Base-by-base conservation (phyloP, 495 filamentous ascomycete genomes). In the Penicillium waksmanii region DNA sequence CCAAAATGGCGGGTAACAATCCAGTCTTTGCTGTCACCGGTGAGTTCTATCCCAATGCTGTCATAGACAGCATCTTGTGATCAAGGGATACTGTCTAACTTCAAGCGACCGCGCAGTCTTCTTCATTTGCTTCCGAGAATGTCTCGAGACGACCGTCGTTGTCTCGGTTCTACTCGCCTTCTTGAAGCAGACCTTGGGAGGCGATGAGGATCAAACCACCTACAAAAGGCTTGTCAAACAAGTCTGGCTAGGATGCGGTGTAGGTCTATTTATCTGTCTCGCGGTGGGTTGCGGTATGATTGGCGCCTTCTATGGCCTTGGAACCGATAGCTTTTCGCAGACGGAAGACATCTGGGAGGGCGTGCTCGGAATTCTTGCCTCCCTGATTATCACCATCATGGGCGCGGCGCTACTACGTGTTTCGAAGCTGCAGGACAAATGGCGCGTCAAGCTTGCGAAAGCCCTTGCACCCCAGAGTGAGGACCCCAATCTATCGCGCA, bases 91-190 rank as follows among this genome's bases (percentile, higher is more conserved):
- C 9, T 35, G 18, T 15, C 55, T 58, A 53, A 53, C 34, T 25
- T 17, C 31, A 44, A 17, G 36, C 55, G 34, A 46, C 36, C 19
- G 42, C 48, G n/a, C 25, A 80, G 80, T 95, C 49, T 96, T 95
- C 75, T 93, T 96, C 75, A 88, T 96, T 69, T 84, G 86, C 65
- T 93, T 95, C 66, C 88, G 92, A 67, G 92, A 96, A 79, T 87
- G 86, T 35, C 75, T 96, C 21, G 92, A 96, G 71, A 89, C 87
- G 0, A 85, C 80, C 57, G 88, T 95, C 66, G 88, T 96, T 58
- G 87, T 95, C 38, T 94, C 92, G 2, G 86, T 95, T 18, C 79
- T 96, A 3, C 78, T 96, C 49, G 85, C 91, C 25, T 95, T 92
- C 66, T 76, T 95, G 47, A 93, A 92, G 66, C 89, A 93, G 64